These are phyloP conservation scores for Phytophthora colocasiae DNA, from an alignment of 352 stramenopile species.

Conservation along the genomic window DNA sequence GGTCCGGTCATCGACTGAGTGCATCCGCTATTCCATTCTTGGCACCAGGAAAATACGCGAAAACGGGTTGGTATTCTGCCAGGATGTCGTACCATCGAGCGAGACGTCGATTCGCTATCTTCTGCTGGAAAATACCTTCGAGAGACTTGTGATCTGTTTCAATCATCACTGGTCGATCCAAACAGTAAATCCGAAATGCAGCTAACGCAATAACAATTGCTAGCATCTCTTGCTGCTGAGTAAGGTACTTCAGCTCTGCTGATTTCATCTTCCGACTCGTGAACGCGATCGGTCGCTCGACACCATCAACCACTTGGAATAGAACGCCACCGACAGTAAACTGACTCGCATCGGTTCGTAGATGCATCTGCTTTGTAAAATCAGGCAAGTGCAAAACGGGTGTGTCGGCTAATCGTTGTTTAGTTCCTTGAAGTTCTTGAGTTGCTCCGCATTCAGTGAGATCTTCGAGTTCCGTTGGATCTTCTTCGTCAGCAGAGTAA, in stretches of 20 bases:
- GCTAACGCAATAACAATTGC: conserved; percentile 18
- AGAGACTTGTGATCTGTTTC: no score
- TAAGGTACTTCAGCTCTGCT: conserved; percentile 27
- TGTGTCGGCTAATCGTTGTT: conserved; percentile 3
- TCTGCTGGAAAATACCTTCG: no score
- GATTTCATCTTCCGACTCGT: conserved; percentile 32
- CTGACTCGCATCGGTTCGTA: conserved; percentile 16
- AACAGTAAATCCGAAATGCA: no score
- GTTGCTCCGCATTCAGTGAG: not conserved
- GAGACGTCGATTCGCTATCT: no score
- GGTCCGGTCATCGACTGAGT: no score
- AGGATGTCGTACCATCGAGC: no score
- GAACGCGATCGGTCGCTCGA: conserved; percentile 18
- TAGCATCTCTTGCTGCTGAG: conserved; percentile 18
- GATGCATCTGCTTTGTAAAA: conserved; percentile 17
- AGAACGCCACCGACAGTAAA: conserved; percentile 9
- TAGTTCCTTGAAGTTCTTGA: conserved; percentile 24
- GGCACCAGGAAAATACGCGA: no score
- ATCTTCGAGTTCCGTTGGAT: conserved; percentile 21
- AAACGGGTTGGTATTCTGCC: no score
- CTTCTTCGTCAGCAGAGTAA: conserved; percentile 16
- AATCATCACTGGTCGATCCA: no score
- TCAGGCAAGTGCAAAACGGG: conserved; percentile 9
- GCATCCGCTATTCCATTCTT: no score
- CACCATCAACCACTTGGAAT: conserved; percentile 12